A percentile compares a stretch with the other conserved stretches of the same genome.
Evolutionary conservation across 1,139 yeast species (phyloP).

Genomic region (Geotrichum candidum): DNA sequence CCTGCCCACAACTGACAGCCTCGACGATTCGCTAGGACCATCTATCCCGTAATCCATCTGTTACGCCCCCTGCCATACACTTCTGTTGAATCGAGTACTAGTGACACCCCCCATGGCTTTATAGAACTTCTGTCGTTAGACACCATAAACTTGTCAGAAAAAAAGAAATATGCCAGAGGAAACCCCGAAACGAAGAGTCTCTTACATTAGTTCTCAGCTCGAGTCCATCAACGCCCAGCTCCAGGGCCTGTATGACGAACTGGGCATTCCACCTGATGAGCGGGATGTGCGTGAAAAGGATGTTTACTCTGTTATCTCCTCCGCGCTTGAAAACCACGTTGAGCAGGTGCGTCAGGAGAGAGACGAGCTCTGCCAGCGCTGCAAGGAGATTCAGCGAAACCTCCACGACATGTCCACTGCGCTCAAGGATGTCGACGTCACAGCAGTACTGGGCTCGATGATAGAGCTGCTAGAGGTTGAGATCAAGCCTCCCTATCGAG

Average conservation of each 20-base stretch:
- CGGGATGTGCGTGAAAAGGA: conserved; percentile 30
- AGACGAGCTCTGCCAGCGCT: conserved; percentile 26
- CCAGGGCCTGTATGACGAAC: conserved; percentile 33
- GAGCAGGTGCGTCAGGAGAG: conserved; percentile 29
- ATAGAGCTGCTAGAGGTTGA: conserved; percentile 1
- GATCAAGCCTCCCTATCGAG: conserved; percentile 10
- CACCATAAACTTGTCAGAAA: neutral
- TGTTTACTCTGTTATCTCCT: conserved; percentile 30
- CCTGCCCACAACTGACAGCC: neutral
- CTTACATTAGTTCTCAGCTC: conserved; percentile 31
- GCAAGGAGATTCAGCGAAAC: conserved; percentile 25
- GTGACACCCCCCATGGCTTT: neutral
- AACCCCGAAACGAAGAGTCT: conserved; percentile 23
- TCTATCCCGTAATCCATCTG: neutral
- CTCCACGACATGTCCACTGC: conserved; percentile 28
- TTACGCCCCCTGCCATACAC: neutral
- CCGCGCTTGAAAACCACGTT: conserved; percentile 32
- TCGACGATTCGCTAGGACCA: neutral
- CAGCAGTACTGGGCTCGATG: conserved; percentile 15
- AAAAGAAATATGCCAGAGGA: neutral
- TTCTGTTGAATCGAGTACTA: neutral
- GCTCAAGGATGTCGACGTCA: conserved; percentile 27
- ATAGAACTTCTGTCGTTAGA: neutral
- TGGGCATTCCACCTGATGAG: conserved; percentile 30
- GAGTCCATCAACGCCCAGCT: conserved; percentile 28